phyloP scores from a whole-genome alignment of 2,329 filamentous ascomycete species.

The Fusarium sp. region DNA sequence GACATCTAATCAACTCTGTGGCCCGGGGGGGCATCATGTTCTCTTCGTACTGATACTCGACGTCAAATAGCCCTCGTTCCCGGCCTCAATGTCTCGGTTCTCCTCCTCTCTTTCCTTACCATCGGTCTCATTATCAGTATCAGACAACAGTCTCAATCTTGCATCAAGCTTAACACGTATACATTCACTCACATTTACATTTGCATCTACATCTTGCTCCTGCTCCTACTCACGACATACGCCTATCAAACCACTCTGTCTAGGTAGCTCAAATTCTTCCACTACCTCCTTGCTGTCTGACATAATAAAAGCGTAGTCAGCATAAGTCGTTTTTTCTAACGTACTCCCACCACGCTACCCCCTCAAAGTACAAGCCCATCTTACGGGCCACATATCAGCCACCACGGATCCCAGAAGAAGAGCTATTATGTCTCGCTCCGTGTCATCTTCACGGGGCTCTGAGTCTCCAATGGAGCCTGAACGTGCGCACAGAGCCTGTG shows the following conservation, averaged over 20 bases:
- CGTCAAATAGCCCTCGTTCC: conserved; percentile 31
- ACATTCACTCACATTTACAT: background rate
- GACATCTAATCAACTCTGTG: conserved; percentile 23
- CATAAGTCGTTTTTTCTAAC: conserved; percentile 2
- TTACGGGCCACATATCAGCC: conserved; percentile 23
- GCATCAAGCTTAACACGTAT: background rate
- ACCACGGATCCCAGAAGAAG: conserved; percentile 34
- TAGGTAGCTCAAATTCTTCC: conserved; percentile 12
- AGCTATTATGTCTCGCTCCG: conserved; percentile 39
- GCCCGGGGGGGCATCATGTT: conserved; percentile 28
- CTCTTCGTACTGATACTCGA: conserved; percentile 15
- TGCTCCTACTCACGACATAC: background rate
- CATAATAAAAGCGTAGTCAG: conserved; percentile 22
- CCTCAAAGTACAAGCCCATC: conserved; percentile 4
- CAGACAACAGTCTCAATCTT: background rate
- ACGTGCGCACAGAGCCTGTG: conserved; percentile 49
- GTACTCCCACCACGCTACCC: conserved; percentile 10
- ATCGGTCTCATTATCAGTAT: conserved; percentile 2
- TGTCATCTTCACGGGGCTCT: conserved; percentile 42
- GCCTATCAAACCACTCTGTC: background rate
- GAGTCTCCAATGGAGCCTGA: conserved; percentile 46
- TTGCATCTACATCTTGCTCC: background rate
- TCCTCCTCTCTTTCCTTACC: conserved; percentile 1
- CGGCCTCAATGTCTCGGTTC: conserved; percentile 20
- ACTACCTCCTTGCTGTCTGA: conserved; percentile 14